Evolutionary conservation across 345 rosid species (phyloP), one percentile per base, ranked within the genome.

Genomic region (Fremontodendron californicum): DNA sequence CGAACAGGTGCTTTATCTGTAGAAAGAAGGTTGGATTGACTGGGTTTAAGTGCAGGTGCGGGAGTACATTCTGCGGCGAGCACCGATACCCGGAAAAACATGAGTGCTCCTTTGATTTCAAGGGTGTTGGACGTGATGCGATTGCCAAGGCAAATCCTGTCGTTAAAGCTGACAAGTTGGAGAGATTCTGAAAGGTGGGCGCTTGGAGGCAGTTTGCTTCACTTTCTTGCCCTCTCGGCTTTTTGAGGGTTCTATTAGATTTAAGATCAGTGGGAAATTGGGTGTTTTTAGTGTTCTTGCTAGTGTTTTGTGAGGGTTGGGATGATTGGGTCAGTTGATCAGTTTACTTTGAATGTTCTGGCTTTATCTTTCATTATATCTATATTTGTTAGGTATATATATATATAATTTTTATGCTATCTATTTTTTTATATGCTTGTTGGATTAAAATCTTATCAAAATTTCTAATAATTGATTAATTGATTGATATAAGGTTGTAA

Each of bases 41-140:
- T 25, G 94, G 93, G 48, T 94, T 94, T 67, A 83, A 78, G 81
- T 94, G 97, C 80, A 90, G 79, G 90, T 94, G 97, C 49, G 97
- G 94, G 54, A 81, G 81, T 51, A 90, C 88, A 19, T 93, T 81
- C 81, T 95, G 99, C 76, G 92, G 94, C 71, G 62, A 78, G 64
- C 98, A 93, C 83, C 87, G 98, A 75, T 89, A 94, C 88, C 88
- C 95, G 18, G 99, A 95, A 88, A 88, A 81, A 49, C 98, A 95
- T 15, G 86, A 82, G 5, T 93, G 97, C 64, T 65, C 68, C 1
- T 94, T 89, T 39, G 94, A 94, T 86, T 94, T 88, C 91, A 94
- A 93, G 92, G 86, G 66, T 21, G 71, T 71, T 0, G 97, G 94
- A 0, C 89, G 95, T 4, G 84, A 86, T 0, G 89, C 89, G 0